Percentiles rank a stretch among this genome's conserved stretches.
Conservation (phyloP, 1,284 basidiomycete species). For the Malassezia obtusa region DNA sequence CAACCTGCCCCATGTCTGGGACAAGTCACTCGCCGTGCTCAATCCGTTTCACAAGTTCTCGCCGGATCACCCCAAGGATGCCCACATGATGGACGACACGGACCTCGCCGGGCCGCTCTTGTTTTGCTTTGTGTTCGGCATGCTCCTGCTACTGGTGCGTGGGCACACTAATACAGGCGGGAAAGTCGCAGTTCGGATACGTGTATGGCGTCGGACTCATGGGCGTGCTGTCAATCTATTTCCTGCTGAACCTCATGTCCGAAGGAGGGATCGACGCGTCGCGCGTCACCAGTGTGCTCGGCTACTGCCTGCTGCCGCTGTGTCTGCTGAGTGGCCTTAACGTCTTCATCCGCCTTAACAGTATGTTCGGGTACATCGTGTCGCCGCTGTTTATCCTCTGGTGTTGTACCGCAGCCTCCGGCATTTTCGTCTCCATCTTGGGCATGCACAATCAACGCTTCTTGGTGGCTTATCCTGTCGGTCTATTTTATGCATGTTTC, state of each 20-base stretch:
- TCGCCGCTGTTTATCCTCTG: constrained; percentile 46
- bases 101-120: constrained; percentile 92
- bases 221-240: constrained; percentile 87
- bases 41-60: constrained; percentile 72
- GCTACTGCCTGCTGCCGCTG: constrained; percentile 94
- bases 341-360: constrained; percentile 80
- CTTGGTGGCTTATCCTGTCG: constrained; percentile 45
- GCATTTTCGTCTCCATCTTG: constrained; percentile 46
- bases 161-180: constrained; percentile 58
- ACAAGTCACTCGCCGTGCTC: constrained; percentile 87
- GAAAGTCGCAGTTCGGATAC: constrained; percentile 96
- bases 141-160: constrained; percentile 31
- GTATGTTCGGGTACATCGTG: constrained; percentile 50
- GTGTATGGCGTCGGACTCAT: constrained; percentile 95
- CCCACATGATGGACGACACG: constrained; percentile 97
- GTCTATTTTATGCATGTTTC: constrained; percentile 45
- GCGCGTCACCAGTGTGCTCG: constrained; percentile 85
- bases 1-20: constrained; percentile 88
- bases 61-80: constrained; percentile 54
- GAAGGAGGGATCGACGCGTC: constrained; percentile 91
- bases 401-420: constrained; percentile 44
- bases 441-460: constrained; percentile 43
- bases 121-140: constrained; percentile 68
- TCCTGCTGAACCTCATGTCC: constrained; percentile 93
- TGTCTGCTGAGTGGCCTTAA: constrained; percentile 86